Evolutionary conservation across 768 basidiomycete species (phyloP), one percentile per base, ranked within the genome.

Genomic region (Hypholoma sublateritium): DNA sequence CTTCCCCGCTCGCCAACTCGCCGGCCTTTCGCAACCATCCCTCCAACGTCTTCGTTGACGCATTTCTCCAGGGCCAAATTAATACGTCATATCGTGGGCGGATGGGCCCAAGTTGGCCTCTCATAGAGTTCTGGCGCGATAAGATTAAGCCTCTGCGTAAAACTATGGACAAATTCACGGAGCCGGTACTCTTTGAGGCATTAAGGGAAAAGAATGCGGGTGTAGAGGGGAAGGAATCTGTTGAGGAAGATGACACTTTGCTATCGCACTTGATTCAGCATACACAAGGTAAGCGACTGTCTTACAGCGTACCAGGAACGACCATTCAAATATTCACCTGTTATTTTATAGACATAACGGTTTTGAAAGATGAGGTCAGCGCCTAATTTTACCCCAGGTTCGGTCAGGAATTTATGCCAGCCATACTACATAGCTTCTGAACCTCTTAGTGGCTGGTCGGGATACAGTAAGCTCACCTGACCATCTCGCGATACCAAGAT

Each of bases 41-140:
- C 0, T 72, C 79, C 0, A 75, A 66, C 37, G 59, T 53, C 22
- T 85, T 87, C 64, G 73, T 78, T 3, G 65, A 68, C 32, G 80
- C 85, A 0, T 86, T 87, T 64, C 66, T 74, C 13, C 68, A 75
- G 50, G 81, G 79, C 3, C 84, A 87, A 64, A 61, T 65, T 2
- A 63, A 69, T 25, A 72, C 73, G 1, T 62, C 80, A 1, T 58
- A 69, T 32, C 76, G 85, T 12, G 58, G 67, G 9, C 69, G 76
- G n/a, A 67, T 76, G 19, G 80, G 83, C 11, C 57, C 55, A 16
- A 65, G 74, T 16, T 86, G 85, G 85, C 78, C 80, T 1, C 63
- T 86, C 11, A 51, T 65, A 1, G 84, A 86, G 63, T 75, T 84
- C 44, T 79, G 71, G 72, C 58, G 68, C 34, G 78, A 84, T 66